These are phyloP conservation scores for Nannizziopsis barbatae DNA, from an alignment of 2,329 filamentous ascomycete species.

Conservation along the genomic window DNA sequence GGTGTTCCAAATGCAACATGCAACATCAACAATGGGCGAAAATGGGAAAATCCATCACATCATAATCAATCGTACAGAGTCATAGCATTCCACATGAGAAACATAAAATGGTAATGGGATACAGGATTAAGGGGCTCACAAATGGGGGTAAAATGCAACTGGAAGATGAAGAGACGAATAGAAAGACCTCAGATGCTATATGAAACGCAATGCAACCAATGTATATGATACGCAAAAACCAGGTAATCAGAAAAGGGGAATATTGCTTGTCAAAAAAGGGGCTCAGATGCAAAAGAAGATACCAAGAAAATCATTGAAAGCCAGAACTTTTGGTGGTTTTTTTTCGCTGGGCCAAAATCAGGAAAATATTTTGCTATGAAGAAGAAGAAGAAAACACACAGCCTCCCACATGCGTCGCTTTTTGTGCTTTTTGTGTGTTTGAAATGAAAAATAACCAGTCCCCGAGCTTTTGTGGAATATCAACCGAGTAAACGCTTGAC, in stretches of 20 bases:
- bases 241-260: slow-evolving; percentile 4
- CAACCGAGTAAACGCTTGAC: background rate
- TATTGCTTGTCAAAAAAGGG: slow-evolving; percentile 8
- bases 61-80: slow-evolving; percentile 18
- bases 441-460: slow-evolving; percentile 4
- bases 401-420: slow-evolving; percentile 1
- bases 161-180: background rate
- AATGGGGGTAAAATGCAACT: slow-evolving; percentile 1
- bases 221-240: background rate
- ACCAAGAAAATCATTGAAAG: slow-evolving; percentile 8
- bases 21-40: slow-evolving; percentile 3
- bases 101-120: background rate
- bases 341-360: too few species aligned
- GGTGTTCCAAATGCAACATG: slow-evolving; percentile 6
- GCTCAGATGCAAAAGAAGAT: slow-evolving; percentile 6
- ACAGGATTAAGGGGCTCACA: background rate
- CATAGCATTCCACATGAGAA: slow-evolving; percentile 10
- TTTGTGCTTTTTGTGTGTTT: slow-evolving; percentile 4
- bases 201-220: background rate
- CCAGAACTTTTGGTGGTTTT: slow-evolving; percentile 3
- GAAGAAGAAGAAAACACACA: background rate
- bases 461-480: slow-evolving; percentile 6
- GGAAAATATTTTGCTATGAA: background rate
- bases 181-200: background rate
- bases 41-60: slow-evolving; percentile 11